Evolutionary conservation across 2,329 filamentous ascomycete species (phyloP), one percentile per base, ranked within the genome.

Genomic region (Chaetomium sp.): DNA sequence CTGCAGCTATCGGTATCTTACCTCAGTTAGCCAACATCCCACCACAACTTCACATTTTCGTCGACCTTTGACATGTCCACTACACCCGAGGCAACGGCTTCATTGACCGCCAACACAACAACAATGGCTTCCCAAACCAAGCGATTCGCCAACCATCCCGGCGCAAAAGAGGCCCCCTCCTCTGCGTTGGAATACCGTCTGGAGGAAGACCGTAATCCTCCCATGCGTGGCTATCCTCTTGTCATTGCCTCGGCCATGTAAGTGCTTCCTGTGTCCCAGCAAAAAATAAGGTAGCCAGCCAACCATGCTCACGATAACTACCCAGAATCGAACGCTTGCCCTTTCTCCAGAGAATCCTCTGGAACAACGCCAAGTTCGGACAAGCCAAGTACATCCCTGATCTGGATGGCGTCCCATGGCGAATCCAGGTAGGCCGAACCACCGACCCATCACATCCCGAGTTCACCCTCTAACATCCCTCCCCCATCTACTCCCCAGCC

Each of bases 141-240:
- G 10, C 69, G 69, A 4, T 83, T 82, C 67, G 75, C 76, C 67
- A 76, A 81, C 69, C 81, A 83, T 62, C 81, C 81, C 57, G 74
- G 72, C 31, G 75, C 79, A 13, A 73, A 78, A 27, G 74, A 77
- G 64, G 75, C 75, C 10, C 75, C 77, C n/a, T 69, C 74, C 10
- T 69, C 75, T 16, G 67, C 73, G 8, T 70, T 75, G 38, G 68
- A 66, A 25, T 77, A 75, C 62, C 70, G 67, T 21, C 67, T 21
- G 55, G 74, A 74, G 25, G 75, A 81, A 35, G 83, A 87, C 67
- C 81, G 84, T 49, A 93, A 94, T 73, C 91, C 92, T 0, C 82
- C 87, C 1, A 79, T 96, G 68, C 83, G 88, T 62, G 92, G 92
- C 5, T 76, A 83, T 35, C 76, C 87, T 8, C 79, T 96, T 56